These are phyloP conservation scores for Mucor plumbeus DNA, from an alignment of 371 early-diverging fungal genomes.

Conservation along the genomic window DNA sequence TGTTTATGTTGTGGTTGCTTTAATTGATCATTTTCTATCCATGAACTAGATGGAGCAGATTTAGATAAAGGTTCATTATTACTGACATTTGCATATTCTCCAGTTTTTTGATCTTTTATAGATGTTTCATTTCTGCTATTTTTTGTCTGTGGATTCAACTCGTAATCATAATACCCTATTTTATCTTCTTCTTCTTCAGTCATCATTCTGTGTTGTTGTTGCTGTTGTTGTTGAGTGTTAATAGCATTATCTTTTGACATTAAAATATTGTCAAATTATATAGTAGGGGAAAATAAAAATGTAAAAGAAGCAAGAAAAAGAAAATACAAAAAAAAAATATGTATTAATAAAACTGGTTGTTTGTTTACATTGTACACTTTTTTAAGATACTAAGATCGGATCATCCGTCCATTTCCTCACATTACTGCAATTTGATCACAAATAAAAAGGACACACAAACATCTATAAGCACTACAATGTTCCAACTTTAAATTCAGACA, in stretches of 20 bases:
- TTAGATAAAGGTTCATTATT: neutral
- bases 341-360: neutral
- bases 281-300: neutral
- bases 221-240: slow-evolving; percentile 1
- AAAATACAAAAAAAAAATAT: slow-evolving; percentile 1
- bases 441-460: neutral
- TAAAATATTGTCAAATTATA: neutral
- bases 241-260: slow-evolving; percentile 9
- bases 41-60: slow-evolving; percentile 13
- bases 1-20: slow-evolving; percentile 1
- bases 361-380: slow-evolving; percentile 10
- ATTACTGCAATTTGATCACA: slow-evolving; percentile 1
- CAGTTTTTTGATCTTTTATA: slow-evolving; percentile 7
- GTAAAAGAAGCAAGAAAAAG: neutral
- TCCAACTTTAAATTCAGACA: too few species aligned
- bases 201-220: slow-evolving; percentile 5
- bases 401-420: slow-evolving; percentile 6
- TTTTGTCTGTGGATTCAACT: neutral
- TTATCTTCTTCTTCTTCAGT: slow-evolving; percentile 3
- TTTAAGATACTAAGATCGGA: neutral
- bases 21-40: slow-evolving; percentile 6
- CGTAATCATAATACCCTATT: neutral
- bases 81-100: neutral
- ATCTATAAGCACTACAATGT: neutral
- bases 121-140: neutral